phyloP scores from a whole-genome alignment of 148 eudicot species.

The Rhododendron ferrugineum region DNA sequence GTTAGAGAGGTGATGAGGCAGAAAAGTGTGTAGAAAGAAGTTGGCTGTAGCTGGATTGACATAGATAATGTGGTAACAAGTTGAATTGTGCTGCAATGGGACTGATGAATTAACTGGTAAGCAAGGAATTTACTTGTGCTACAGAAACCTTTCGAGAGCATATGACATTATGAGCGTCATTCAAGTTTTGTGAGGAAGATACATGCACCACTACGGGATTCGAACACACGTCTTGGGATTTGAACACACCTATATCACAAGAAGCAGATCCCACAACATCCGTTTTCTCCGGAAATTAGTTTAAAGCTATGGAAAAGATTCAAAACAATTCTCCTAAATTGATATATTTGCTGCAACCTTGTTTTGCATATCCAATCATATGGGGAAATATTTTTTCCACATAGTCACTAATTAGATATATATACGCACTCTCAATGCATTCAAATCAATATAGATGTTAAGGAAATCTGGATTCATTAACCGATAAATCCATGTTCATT shows the following conservation, averaged over 20 bases:
- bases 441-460: neutral
- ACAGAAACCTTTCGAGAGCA: too few species aligned
- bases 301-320: neutral
- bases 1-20: slow-evolving; percentile 55
- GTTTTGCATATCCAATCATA: slow-evolving; percentile 22
- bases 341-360: slow-evolving; percentile 16
- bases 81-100: neutral
- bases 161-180: too few species aligned
- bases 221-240: too few species aligned
- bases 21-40: slow-evolving; percentile 55
- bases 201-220: too few species aligned
- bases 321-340: slow-evolving; percentile 7
- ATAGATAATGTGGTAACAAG: slow-evolving; percentile 9
- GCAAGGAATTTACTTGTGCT: neutral
- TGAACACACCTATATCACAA: too few species aligned
- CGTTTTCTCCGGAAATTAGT: neutral
- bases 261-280: too few species aligned
- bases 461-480: neutral
- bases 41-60: slow-evolving; percentile 65
- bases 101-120: neutral
- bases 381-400: slow-evolving; percentile 17
- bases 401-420: slow-evolving; percentile 18
- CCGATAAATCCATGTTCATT: too few species aligned
- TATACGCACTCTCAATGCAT: slow-evolving; percentile 1
- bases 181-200: too few species aligned